A percentile compares a stretch with the other conserved stretches of the same genome.
Conservation (phyloP, 768 basidiomycete genomes). For the Tricholomella constricta region DNA sequence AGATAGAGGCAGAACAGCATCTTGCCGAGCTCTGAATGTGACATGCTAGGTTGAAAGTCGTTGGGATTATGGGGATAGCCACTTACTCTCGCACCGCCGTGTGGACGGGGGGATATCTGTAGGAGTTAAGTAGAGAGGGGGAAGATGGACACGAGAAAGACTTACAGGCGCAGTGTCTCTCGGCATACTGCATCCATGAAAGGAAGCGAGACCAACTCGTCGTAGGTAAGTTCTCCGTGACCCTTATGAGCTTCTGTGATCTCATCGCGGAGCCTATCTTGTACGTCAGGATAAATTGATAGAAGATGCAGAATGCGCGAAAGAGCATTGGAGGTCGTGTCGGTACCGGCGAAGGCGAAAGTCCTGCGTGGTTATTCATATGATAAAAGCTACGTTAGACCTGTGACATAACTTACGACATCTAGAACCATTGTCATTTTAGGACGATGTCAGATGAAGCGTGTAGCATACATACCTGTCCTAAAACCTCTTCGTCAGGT, state of each 20-base stretch:
- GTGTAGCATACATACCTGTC: conserved; percentile 21
- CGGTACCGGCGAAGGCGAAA: conserved; percentile 34
- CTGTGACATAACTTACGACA: background rate
- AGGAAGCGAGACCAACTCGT: conserved; percentile 28
- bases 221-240: conserved; percentile 23
- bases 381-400: background rate
- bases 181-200: conserved; percentile 37
- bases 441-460: background rate
- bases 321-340: conserved; percentile 35
- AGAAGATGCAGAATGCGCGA: conserved; percentile 30
- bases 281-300: conserved; percentile 29
- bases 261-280: conserved; percentile 34
- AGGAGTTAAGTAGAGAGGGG: background rate
- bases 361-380: conserved; percentile 18
- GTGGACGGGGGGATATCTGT: conserved; percentile 25
- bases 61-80: no score
- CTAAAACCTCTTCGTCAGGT: conserved; percentile 30
- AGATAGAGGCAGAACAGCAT: background rate
- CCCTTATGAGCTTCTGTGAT: conserved; percentile 10
- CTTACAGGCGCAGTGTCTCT: conserved; percentile 37
- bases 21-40: background rate
- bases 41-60: background rate
- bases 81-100: conserved; percentile 18
- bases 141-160: background rate
- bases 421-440: background rate